Evolutionary conservation across 352 stramenopile species (phyloP).

Genomic region (Phytophthora pseudosyringae): DNA sequence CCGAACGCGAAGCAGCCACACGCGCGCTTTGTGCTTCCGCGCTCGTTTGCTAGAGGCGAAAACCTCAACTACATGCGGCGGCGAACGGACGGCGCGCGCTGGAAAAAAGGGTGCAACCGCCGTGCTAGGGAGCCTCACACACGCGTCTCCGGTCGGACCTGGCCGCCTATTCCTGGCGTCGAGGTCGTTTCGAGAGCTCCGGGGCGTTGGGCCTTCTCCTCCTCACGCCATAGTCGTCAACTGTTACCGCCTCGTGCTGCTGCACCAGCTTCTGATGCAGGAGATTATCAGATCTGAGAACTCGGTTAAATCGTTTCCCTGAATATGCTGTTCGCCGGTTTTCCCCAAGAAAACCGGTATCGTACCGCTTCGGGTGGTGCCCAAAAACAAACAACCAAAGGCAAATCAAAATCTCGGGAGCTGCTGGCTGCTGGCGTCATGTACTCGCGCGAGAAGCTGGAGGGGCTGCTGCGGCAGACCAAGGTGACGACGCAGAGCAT

Average conservation of each 20-base stretch:
- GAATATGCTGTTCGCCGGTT: neutral
- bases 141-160: neutral
- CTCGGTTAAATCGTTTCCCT: too few species aligned
- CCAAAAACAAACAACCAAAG: slow-evolving; percentile 14
- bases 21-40: neutral
- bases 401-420: neutral
- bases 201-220: too few species aligned
- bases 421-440: slow-evolving; percentile 8
- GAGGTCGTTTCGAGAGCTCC: slow-evolving; percentile 6
- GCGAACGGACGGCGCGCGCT: neutral
- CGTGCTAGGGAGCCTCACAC: neutral
- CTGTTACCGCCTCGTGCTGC: too few species aligned
- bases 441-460: slow-evolving; percentile 70
- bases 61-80: slow-evolving; percentile 28
- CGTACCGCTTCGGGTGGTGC: neutral
- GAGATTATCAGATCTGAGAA: too few species aligned
- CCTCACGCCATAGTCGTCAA: too few species aligned
- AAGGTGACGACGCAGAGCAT: slow-evolving; percentile 89
- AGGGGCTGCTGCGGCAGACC: slow-evolving; percentile 64
- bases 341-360: slow-evolving; percentile 8
- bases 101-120: slow-evolving; percentile 24
- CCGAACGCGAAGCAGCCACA: neutral
- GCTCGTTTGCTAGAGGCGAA: slow-evolving; percentile 26
- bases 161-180: slow-evolving; percentile 15
- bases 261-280: too few species aligned